Evolutionary conservation across 2,329 filamentous ascomycete species (phyloP).

Genomic region (Fonsecaea pedrosoi): DNA sequence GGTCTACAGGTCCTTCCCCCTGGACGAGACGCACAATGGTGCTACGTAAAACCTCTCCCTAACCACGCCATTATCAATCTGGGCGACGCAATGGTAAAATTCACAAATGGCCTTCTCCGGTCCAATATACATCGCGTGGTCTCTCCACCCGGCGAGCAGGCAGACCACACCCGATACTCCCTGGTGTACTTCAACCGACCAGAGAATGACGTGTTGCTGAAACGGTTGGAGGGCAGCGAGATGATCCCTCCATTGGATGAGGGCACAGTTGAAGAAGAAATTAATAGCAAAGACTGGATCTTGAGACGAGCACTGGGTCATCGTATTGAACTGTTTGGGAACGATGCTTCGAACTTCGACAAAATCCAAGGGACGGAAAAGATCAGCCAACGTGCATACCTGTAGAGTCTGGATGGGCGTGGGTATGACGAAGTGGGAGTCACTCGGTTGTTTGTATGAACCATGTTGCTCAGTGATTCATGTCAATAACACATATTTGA

Average conservation of each 20-base stretch:
- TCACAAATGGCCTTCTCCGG: conserved; percentile 51
- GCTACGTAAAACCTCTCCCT: conserved; percentile 60
- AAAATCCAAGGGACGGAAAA: conserved; percentile 36
- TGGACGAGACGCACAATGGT: conserved; percentile 53
- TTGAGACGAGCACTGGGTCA: conserved; percentile 49
- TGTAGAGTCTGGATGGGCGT: conserved; percentile 12
- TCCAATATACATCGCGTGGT: conserved; percentile 59
- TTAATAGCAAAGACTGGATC: conserved; percentile 53
- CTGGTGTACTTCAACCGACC: conserved; percentile 64
- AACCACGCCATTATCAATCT: conserved; percentile 50
- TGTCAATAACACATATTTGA: no score
- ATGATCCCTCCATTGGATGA: conserved; percentile 45
- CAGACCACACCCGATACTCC: conserved; percentile 55
- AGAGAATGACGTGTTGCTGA: conserved; percentile 55
- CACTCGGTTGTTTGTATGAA: neutral
- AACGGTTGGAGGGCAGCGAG: conserved; percentile 47
- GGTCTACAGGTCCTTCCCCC: conserved; percentile 62
- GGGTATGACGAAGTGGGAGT: neutral
- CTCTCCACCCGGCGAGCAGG: conserved; percentile 58
- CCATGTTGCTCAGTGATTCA: conserved; percentile 2
- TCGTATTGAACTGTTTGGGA: conserved; percentile 39
- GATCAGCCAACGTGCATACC: conserved; percentile 37
- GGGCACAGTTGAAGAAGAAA: conserved; percentile 45
- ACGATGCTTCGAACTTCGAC: conserved; percentile 36
- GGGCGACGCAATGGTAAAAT: conserved; percentile 52